A percentile compares a stretch with the other conserved stretches of the same genome.
Conservation (phyloP, 371 early-diverging fungal genomes). For the Batrachochytrium dendrobatidis region DNA sequence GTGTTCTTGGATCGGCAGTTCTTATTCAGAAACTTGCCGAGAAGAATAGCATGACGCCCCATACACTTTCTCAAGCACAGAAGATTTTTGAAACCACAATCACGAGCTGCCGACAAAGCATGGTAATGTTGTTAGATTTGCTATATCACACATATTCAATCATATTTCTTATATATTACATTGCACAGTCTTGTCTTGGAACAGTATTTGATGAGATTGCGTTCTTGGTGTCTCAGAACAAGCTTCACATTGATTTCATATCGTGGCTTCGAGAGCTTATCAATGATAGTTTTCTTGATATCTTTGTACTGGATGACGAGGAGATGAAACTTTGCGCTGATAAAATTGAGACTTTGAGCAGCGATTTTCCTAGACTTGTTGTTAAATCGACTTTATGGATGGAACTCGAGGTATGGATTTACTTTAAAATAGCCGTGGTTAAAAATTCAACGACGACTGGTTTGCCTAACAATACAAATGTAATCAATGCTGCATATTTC, state of each 20-base stretch:
- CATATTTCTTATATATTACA: neutral
- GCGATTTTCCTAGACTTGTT: neutral
- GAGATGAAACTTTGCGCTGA: neutral
- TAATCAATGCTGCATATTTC: too few relatives aligned
- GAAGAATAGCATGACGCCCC: neutral
- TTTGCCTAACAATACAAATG: too few relatives aligned
- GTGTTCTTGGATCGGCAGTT: conserved; percentile 15
- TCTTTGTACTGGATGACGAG: conserved; percentile 2
- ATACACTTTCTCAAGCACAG: neutral
- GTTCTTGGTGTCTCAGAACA: neutral
- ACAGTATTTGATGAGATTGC: neutral
- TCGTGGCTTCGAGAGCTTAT: conserved; percentile 4
- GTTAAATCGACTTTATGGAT: neutral
- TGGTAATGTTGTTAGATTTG: neutral
- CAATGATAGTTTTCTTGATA: neutral
- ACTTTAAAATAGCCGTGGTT: too few relatives aligned
- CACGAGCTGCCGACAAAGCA: conserved; percentile 3
- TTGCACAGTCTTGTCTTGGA: neutral
- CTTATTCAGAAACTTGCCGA: conserved; percentile 13
- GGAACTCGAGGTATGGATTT: conserved; percentile 1
- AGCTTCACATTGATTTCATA: neutral
- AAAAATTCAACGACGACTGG: too few relatives aligned
- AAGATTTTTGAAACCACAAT: conserved; percentile 2
- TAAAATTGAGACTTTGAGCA: neutral
- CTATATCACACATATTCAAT: neutral